Evolutionary conservation across 495 filamentous ascomycete species (phyloP).

Genomic region (Apodospora peruviana): DNA sequence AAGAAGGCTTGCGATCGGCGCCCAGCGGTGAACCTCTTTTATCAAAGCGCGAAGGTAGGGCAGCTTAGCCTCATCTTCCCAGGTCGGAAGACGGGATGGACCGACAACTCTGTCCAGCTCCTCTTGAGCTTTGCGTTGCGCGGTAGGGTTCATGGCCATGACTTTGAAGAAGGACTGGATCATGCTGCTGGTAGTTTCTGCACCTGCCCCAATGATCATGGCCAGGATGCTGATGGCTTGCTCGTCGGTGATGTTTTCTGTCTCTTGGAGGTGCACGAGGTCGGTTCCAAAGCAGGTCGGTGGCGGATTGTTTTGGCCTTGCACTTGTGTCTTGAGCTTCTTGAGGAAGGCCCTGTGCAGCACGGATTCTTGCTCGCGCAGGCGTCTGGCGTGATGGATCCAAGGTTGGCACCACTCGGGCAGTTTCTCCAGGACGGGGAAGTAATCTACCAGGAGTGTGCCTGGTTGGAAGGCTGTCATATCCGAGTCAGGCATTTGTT

Average conservation of each 20-base stretch:
- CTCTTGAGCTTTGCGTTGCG: slow-evolving; percentile 34
- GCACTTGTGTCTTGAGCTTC: background rate
- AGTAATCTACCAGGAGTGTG: background rate
- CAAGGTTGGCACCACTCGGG: background rate
- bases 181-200: background rate
- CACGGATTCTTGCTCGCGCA: background rate
- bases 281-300: background rate
- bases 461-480: background rate
- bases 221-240: background rate
- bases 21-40: slow-evolving; percentile 38
- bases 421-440: background rate
- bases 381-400: background rate
- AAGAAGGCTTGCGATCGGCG: background rate
- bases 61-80: slow-evolving; percentile 37
- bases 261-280: background rate
- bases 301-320: background rate
- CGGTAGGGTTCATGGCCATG: slow-evolving; percentile 3
- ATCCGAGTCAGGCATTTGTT: background rate
- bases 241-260: background rate
- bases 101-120: slow-evolving; percentile 46
- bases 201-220: background rate
- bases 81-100: slow-evolving; percentile 34
- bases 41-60: slow-evolving; percentile 41
- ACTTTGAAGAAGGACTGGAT: background rate
- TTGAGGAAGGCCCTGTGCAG: background rate